Evolutionary conservation across 352 stramenopile genomes (phyloP).

Genomic region (Pythium pectinolyticum): DNA sequence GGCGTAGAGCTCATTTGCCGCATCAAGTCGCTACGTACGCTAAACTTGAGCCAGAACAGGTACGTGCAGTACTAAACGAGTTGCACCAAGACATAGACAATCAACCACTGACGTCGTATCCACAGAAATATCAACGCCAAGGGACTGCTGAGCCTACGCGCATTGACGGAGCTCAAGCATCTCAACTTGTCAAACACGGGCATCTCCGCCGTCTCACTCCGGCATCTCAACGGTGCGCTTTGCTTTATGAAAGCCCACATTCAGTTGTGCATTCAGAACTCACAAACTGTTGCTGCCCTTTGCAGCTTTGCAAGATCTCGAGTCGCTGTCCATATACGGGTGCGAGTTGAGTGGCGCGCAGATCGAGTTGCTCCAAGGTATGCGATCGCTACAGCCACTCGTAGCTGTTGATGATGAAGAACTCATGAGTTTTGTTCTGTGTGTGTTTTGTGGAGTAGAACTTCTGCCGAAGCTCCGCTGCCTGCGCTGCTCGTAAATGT

Average conservation of each 20-base stretch:
- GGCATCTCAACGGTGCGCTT: conserved; percentile 65
- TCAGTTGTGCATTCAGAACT: background rate
- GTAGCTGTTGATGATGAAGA: background rate
- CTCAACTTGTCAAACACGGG: conserved; percentile 81
- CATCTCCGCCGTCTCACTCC: conserved; percentile 64
- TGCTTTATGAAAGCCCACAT: background rate
- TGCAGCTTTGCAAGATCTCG: conserved; percentile 29
- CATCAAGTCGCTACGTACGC: conserved; percentile 63
- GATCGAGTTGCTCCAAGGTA: conserved; percentile 30
- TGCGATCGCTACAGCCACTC: background rate
- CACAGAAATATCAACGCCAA: conserved; percentile 74
- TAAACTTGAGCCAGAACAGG: conserved; percentile 86
- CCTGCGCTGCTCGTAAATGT: conserved; percentile 27
- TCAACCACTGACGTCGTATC: too few species aligned
- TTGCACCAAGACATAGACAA: too few species aligned
- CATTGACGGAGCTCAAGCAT: conserved; percentile 54
- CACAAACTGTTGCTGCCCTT: background rate
- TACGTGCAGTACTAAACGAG: too few species aligned
- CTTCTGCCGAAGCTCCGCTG: conserved; percentile 26
- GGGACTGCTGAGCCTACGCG: conserved; percentile 57
- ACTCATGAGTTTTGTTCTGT: background rate
- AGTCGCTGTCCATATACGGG: conserved; percentile 32
- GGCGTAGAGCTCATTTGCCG: conserved; percentile 77
- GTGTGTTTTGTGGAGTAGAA: conserved; percentile 16
- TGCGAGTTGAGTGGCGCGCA: conserved; percentile 22